Evolutionary conservation across 1,284 basidiomycete genomes (phyloP).

Genomic region (Rugiboletus extremiorientalis): DNA sequence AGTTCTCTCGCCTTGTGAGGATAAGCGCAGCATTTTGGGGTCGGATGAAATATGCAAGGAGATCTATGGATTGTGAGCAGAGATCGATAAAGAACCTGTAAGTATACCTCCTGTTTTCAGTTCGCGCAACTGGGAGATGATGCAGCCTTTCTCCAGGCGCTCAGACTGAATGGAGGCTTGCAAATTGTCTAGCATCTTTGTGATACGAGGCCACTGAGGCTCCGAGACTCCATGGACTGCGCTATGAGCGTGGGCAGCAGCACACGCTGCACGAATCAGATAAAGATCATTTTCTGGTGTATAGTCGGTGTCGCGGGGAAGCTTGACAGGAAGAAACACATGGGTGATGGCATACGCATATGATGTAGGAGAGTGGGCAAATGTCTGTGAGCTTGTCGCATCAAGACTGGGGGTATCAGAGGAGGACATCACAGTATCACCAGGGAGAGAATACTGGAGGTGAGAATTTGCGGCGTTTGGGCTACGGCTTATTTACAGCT

Average conservation of each 20-base stretch:
- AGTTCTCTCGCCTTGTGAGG: constrained; percentile 24
- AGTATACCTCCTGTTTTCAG: constrained; percentile 20
- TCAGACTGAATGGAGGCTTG: constrained; percentile 1
- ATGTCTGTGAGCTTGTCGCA: no score
- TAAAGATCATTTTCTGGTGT: constrained; percentile 7
- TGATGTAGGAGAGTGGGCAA: no score
- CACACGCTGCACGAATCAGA: constrained; percentile 4
- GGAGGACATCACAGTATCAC: no score
- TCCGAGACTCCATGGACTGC: background rate
- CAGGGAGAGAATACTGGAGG: no score
- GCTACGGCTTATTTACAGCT: no score
- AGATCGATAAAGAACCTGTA: background rate
- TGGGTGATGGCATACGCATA: no score
- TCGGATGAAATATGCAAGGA: constrained; percentile 30
- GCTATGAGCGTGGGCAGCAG: background rate
- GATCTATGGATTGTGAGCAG: constrained; percentile 14
- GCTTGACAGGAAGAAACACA: constrained; percentile 12
- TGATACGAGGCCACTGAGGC: constrained; percentile 13
- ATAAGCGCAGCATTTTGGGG: constrained; percentile 40
- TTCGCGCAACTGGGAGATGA: constrained; percentile 9
- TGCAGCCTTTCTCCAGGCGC: constrained; percentile 1
- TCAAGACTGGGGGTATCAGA: no score
- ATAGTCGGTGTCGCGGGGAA: constrained; percentile 23
- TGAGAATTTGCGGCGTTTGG: no score
- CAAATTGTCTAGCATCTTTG: constrained; percentile 24